phyloP scores from a whole-genome alignment of 441 rosid species.

The Hura crepitans region DNA sequence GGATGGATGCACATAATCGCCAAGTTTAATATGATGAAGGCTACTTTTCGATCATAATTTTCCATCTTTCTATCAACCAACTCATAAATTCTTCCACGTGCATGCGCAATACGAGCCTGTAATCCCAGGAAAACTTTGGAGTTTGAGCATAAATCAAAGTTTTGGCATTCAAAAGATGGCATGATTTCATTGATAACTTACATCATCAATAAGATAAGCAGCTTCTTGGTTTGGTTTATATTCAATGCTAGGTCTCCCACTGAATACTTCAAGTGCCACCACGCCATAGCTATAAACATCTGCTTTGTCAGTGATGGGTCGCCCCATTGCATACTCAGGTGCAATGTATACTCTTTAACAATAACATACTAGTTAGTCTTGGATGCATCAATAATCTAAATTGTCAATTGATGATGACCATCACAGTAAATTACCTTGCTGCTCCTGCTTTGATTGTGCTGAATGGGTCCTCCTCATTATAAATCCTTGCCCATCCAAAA shows the following conservation, averaged over 20 bases:
- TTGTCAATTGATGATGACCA: background rate
- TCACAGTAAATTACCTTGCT: background rate
- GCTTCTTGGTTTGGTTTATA: conserved; percentile 15
- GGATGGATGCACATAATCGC: conserved; percentile 19
- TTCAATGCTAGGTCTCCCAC: conserved; percentile 19
- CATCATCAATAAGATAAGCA: conserved; percentile 22
- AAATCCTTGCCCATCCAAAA: conserved; percentile 6
- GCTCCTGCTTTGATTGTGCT: conserved; percentile 7
- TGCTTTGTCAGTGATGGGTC: conserved; percentile 19
- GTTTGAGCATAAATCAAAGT: no score
- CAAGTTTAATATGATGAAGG: conserved; percentile 2
- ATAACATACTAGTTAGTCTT: background rate
- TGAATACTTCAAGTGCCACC: conserved; percentile 27
- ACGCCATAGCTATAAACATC: conserved; percentile 13
- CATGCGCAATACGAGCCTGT: conserved; percentile 21
- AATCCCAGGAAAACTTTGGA: background rate
- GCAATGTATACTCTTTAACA: conserved; percentile 25
- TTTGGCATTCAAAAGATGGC: no score
- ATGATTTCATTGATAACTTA: conserved; percentile 20
- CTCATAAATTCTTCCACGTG: background rate
- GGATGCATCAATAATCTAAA: background rate
- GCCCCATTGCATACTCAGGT: conserved; percentile 25
- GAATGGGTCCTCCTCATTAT: conserved; percentile 12
- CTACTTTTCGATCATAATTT: background rate
- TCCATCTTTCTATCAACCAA: conserved; percentile 21